These are phyloP conservation scores for Aspergillaceae sp. DNA, from an alignment of 2,329 filamentous ascomycete genomes.

Conservation along the genomic window DNA sequence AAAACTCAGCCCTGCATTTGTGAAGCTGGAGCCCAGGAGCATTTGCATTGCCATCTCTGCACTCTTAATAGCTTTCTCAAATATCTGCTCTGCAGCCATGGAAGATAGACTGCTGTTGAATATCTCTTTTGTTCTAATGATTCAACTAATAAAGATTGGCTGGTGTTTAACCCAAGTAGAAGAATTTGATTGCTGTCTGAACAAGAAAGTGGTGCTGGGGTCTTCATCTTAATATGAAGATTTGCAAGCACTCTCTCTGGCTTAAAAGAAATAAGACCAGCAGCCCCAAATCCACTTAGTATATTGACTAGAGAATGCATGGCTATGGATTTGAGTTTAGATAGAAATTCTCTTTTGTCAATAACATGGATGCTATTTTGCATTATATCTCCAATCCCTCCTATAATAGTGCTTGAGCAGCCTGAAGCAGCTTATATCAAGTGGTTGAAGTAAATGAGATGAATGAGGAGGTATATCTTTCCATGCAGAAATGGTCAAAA, in stretches of 20 bases:
- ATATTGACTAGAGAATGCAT: background rate
- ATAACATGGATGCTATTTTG: background rate
- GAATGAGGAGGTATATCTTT: constrained; percentile 5
- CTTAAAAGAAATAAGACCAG: background rate
- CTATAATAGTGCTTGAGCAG: constrained; percentile 1
- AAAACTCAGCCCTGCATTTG: too few relatives aligned
- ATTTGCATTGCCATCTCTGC: background rate
- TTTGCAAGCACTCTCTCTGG: background rate
- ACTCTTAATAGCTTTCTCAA: background rate
- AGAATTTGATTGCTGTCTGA: background rate
- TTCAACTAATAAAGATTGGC: background rate
- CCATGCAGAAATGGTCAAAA: constrained; percentile 3
- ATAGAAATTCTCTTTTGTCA: background rate
- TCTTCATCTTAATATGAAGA: background rate
- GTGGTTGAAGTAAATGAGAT: constrained; percentile 3
- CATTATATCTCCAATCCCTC: background rate
- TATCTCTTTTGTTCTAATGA: background rate
- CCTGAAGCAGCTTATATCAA: constrained; percentile 1
- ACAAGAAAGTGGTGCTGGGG: background rate
- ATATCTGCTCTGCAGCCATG: background rate
- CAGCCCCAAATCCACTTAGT: background rate
- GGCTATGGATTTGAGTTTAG: background rate
- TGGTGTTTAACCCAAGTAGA: background rate
- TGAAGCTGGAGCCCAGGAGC: too few relatives aligned
- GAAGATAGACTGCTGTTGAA: background rate